Evolutionary conservation across 208 protist genomes (phyloP), one percentile per base, ranked within the genome.

Genomic region (Acanthamoeba royreba): DNA sequence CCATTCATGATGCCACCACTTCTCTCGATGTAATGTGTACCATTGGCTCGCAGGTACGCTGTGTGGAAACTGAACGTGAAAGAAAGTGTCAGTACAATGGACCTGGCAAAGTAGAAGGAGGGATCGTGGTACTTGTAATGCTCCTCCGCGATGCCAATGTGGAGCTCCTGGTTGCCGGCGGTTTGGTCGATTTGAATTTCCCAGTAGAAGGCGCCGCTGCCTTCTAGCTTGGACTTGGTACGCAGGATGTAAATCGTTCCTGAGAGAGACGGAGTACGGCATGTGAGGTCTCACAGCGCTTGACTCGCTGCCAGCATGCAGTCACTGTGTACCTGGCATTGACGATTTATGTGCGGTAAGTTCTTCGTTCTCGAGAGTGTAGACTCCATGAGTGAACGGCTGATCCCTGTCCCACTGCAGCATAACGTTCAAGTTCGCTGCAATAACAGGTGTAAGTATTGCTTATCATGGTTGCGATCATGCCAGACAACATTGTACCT

Each of bases 241-340:
- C 81, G 81, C 28, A 89, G 81, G 11, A 89, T 53, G 49, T 89
- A 89, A 35, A 89, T 89, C 49, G 81, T 89, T 22, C 81, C 81
- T 83, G 49, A 55, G 19, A 9, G 49, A n/a, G n/a, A n/a, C n/a
- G n/a, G n/a, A n/a, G n/a, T n/a, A n/a, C n/a, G n/a, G n/a, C n/a
- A n/a, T n/a, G n/a, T n/a, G n/a, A n/a, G n/a, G n/a, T n/a, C n/a
- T n/a, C n/a, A n/a, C n/a, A n/a, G n/a, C n/a, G n/a, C n/a, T n/a
- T n/a, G n/a, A n/a, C n/a, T n/a, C n/a, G n/a, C n/a, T n/a, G n/a
- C n/a, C n/a, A n/a, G n/a, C n/a, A n/a, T n/a, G 35, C 2, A 46
- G 38, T 38, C 58, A 69, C n/a, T 1, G 72, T 22, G 81, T 89
- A 66, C 81, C 81, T 15, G 81, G 81, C 81, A 89, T 89, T 43